phyloP scores from a whole-genome alignment of 2,329 filamentous ascomycete genomes.

The Colletotrichum cordylinicola region DNA sequence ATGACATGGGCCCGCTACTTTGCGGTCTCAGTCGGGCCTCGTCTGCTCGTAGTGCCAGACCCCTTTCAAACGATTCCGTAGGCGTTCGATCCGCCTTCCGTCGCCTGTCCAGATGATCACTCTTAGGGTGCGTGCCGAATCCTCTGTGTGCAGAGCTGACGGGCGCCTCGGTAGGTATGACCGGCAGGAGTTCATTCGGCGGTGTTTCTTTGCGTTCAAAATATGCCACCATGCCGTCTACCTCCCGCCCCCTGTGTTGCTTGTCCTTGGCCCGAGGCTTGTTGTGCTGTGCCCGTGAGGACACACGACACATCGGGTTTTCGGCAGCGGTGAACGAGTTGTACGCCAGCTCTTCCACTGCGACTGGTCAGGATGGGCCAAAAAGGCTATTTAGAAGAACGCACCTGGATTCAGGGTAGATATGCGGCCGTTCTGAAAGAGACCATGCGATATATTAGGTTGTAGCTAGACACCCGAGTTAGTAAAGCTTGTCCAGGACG shows the following conservation, averaged over 20 bases:
- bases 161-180: no score
- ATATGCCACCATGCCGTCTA: conserved; percentile 41
- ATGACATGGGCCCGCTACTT: neutral
- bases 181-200: no score
- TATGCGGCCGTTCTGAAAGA: conserved; percentile 48
- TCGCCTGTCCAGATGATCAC: neutral
- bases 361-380: neutral
- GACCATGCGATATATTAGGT: conserved; percentile 40
- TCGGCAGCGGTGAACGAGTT: conserved; percentile 19
- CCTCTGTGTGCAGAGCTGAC: neutral
- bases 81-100: neutral
- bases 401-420: conserved; percentile 34
- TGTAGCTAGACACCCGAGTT: conserved; percentile 34
- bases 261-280: conserved; percentile 25
- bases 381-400: neutral
- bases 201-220: conserved; percentile 27
- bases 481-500: neutral
- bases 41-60: neutral
- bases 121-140: neutral
- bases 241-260: conserved; percentile 34
- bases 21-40: neutral
- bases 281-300: conserved; percentile 17
- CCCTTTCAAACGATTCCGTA: neutral
- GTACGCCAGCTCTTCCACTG: conserved; percentile 13
- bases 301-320: neutral